phyloP scores from a whole-genome alignment of 2,329 filamentous ascomycete genomes.

The Aspergillus versicolor region DNA sequence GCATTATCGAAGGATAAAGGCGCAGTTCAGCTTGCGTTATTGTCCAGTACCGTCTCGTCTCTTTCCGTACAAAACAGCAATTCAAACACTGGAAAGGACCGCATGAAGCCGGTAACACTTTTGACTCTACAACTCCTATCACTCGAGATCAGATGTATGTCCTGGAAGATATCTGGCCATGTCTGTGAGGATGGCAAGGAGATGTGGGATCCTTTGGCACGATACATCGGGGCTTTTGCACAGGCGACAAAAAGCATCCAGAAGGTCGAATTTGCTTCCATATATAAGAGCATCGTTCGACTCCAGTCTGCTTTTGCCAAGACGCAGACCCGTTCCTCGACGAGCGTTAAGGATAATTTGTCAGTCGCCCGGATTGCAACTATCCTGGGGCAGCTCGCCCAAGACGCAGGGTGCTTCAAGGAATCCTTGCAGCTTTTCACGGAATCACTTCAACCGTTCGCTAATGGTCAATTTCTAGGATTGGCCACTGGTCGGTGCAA shows the following conservation, averaged over 20 bases:
- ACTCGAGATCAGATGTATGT: slow-evolving; percentile 41
- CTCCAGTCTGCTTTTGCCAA: slow-evolving; percentile 32
- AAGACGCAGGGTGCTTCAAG: slow-evolving; percentile 39
- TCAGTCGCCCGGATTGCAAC: slow-evolving; percentile 35
- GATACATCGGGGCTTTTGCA: slow-evolving; percentile 39
- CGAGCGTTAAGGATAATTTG: slow-evolving; percentile 21
- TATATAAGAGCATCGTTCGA: slow-evolving; percentile 38
- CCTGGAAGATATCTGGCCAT: slow-evolving; percentile 45
- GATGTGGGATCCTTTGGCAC: slow-evolving; percentile 43
- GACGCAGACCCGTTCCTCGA: slow-evolving; percentile 26
- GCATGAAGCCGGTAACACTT: slow-evolving; percentile 29
- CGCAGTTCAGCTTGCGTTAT: slow-evolving; percentile 44
- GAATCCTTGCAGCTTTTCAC: slow-evolving; percentile 39
- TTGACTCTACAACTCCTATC: slow-evolving; percentile 43
- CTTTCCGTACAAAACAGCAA: slow-evolving; percentile 23
- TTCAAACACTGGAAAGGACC: slow-evolving; percentile 18
- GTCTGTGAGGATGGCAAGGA: slow-evolving; percentile 43
- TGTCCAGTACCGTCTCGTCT: slow-evolving; percentile 42
- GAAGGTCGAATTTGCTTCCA: slow-evolving; percentile 36
- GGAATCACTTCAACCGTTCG: slow-evolving; percentile 31
- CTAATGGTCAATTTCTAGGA: slow-evolving; percentile 32
- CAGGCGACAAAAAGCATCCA: slow-evolving; percentile 34
- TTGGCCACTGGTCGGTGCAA: slow-evolving; percentile 40
- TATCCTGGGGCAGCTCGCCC: slow-evolving; percentile 40
- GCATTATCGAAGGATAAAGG: slow-evolving; percentile 40